phyloP scores from a whole-genome alignment of 2,329 filamentous ascomycete species.

The Tolypocladium cylindrosporum region DNA sequence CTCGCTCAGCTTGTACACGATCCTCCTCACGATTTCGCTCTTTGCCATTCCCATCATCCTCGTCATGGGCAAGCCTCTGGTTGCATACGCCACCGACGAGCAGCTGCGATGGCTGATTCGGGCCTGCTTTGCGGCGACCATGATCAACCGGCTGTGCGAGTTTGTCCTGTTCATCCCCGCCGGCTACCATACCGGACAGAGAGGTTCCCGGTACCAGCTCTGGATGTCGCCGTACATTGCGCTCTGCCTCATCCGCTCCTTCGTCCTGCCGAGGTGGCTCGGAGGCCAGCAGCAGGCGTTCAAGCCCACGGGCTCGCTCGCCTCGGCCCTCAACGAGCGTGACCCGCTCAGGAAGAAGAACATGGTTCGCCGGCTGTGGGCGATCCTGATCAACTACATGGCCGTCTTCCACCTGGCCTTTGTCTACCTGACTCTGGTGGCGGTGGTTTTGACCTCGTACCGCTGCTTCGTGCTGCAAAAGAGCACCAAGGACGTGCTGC shows the following conservation, averaged over 20 bases:
- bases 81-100: constrained; percentile 40
- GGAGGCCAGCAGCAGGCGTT: constrained; percentile 49
- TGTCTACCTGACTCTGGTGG: constrained; percentile 41
- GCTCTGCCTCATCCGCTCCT: constrained; percentile 45
- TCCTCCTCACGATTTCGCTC: constrained; percentile 42
- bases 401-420: constrained; percentile 44
- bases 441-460: constrained; percentile 38
- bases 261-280: constrained; percentile 48
- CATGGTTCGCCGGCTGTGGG: constrained; percentile 42
- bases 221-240: constrained; percentile 57
- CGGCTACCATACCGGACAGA: constrained; percentile 49
- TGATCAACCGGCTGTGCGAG: constrained; percentile 45
- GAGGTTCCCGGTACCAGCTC: constrained; percentile 44
- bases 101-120: constrained; percentile 52
- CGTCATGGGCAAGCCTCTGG: constrained; percentile 43
- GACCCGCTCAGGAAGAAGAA: constrained; percentile 39
- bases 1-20: constrained; percentile 43
- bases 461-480: constrained; percentile 34
- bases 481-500: constrained; percentile 28
- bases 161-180: constrained; percentile 48
- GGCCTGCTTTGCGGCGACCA: constrained; percentile 39
- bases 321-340: constrained; percentile 47
- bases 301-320: constrained; percentile 49
- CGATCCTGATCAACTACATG: constrained; percentile 45
- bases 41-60: constrained; percentile 51